Conservation (phyloP, 371 early-diverging fungal species). For the Syncephalastrum monosporum region DNA sequence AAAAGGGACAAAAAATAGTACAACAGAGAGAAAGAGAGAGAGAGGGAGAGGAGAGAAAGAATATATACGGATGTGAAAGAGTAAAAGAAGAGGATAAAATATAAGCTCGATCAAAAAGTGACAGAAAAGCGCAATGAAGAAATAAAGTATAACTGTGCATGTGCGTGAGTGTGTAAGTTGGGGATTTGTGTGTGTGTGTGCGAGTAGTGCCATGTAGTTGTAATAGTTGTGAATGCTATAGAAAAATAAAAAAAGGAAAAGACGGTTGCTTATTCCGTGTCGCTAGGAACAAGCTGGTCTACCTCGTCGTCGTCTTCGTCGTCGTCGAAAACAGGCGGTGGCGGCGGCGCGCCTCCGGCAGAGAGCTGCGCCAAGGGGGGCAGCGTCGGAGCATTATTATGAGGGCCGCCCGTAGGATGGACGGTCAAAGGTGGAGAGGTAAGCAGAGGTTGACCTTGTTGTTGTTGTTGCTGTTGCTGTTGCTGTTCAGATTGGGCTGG, state of each 20-base stretch:
- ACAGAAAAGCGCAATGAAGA: constrained; percentile 1
- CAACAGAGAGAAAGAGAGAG: background rate
- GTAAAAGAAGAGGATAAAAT: background rate
- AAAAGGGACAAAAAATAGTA: constrained; percentile 7
- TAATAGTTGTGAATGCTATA: too few relatives aligned
- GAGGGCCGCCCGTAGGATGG: background rate
- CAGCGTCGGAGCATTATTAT: background rate
- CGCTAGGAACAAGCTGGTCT: constrained; percentile 22
- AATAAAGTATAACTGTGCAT: too few relatives aligned
- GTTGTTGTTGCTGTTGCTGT: constrained; percentile 7
- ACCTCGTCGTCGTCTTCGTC: constrained; percentile 17
- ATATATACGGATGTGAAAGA: background rate
- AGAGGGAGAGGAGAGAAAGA: background rate
- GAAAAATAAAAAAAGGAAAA: too few relatives aligned
- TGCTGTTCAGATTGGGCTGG: background rate
- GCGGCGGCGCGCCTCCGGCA: background rate
- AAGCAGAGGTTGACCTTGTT: constrained; percentile 4
- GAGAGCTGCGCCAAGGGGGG: background rate
- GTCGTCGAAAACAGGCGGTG: constrained; percentile 1
- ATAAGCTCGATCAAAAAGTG: background rate
- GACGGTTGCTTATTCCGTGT: constrained; percentile 9
- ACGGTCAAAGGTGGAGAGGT: constrained; percentile 1
- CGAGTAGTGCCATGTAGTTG: too few relatives aligned
- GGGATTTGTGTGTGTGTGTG: too few relatives aligned
- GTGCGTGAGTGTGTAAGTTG: too few relatives aligned